Conservation (phyloP, 495 filamentous ascomycete genomes). For the Opeltia flavorubescens region DNA sequence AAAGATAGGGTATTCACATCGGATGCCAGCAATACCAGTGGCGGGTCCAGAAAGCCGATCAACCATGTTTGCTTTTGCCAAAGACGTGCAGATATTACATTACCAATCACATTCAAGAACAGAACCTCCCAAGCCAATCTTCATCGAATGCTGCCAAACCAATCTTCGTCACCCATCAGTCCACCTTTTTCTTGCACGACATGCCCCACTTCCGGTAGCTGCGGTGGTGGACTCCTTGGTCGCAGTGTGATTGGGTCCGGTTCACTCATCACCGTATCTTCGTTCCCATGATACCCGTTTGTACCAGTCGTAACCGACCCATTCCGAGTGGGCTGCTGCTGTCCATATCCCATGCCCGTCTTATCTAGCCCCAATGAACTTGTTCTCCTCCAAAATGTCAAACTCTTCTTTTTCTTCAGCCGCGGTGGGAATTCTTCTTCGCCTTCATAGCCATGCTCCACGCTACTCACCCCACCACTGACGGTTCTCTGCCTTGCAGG, state of each 20-base stretch:
- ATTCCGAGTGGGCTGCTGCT: neutral
- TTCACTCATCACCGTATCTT: neutral
- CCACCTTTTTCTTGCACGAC: neutral
- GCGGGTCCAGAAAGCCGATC: too few relatives aligned
- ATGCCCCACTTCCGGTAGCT: neutral
- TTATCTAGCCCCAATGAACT: conserved; percentile 10
- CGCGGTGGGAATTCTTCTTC: neutral
- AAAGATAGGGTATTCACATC: too few relatives aligned
- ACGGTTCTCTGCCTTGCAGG: neutral
- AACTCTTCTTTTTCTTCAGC: conserved; percentile 4
- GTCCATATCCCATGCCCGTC: neutral
- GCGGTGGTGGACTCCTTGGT: conserved; percentile 1
- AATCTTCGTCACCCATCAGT: neutral
- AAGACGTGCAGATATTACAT: neutral
- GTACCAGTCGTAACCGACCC: neutral
- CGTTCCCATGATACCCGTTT: neutral
- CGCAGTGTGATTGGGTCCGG: neutral
- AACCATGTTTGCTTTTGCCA: neutral
- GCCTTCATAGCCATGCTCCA: too few relatives aligned
- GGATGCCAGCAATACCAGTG: too few relatives aligned
- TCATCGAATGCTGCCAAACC: neutral
- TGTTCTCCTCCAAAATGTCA: conserved; percentile 13
- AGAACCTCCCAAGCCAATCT: neutral
- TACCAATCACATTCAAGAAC: neutral
- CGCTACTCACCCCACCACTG: neutral